Conservation (phyloP, 208 protist species). For the Naegleria gruberi region DNA sequence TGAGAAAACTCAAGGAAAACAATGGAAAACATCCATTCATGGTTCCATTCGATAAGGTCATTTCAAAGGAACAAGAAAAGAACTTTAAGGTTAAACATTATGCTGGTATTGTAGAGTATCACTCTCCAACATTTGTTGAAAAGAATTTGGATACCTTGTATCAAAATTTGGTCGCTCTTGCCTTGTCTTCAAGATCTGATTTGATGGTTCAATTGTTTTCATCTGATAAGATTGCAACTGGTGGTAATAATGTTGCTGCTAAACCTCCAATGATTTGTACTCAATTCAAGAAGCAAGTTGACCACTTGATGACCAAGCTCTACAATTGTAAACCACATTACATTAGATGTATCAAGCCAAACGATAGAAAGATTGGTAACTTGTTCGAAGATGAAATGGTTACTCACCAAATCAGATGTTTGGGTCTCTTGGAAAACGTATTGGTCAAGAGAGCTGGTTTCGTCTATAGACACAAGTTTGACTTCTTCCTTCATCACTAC, state of each 20-base stretch:
- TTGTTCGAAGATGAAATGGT: slow-evolving; percentile 69
- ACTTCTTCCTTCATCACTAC: slow-evolving; percentile 81
- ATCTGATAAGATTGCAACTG: slow-evolving; percentile 22
- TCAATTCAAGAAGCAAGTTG: slow-evolving; percentile 77
- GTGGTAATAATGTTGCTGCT: slow-evolving; percentile 15
- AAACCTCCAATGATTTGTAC: slow-evolving; percentile 67
- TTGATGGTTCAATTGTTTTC: slow-evolving; percentile 28
- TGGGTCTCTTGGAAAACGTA: slow-evolving; percentile 61
- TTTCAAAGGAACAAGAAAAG: slow-evolving; percentile 43
- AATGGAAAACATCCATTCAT: not conserved
- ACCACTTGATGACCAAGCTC: slow-evolving; percentile 71
- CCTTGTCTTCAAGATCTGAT: not conserved
- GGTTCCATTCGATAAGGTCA: slow-evolving; percentile 34
- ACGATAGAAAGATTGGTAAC: slow-evolving; percentile 67
- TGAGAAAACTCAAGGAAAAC: not conserved
- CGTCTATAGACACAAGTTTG: slow-evolving; percentile 79
- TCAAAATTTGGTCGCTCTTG: not conserved
- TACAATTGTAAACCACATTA: slow-evolving; percentile 81
- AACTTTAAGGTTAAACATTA: slow-evolving; percentile 76
- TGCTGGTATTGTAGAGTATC: slow-evolving; percentile 85
- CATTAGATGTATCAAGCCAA: slow-evolving; percentile 88
- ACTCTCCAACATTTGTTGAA: slow-evolving; percentile 70
- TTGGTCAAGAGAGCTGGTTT: slow-evolving; percentile 78
- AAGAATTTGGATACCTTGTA: slow-evolving; percentile 84
- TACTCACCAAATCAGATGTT: slow-evolving; percentile 59